phyloP scores from a whole-genome alignment of 2,329 filamentous ascomycete species.

The Paecilomyces niveus region DNA sequence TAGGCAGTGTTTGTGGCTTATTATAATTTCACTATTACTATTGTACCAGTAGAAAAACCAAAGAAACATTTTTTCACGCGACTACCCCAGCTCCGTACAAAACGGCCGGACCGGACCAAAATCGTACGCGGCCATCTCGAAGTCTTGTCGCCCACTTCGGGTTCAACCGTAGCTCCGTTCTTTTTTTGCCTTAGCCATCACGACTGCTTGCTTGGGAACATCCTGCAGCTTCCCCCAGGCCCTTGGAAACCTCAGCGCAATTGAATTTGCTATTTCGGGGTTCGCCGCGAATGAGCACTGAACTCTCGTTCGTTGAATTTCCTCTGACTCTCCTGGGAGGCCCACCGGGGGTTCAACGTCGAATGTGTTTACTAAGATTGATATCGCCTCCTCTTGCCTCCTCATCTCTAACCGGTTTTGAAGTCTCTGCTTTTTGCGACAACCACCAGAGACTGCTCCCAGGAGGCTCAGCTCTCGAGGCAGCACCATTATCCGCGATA shows the following conservation, averaged over 20 bases:
- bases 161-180: neutral
- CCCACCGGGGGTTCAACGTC: neutral
- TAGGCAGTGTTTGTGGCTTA: too few species aligned
- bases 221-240: neutral
- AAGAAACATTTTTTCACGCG: neutral
- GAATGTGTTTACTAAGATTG: neutral
- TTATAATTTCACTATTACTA: neutral
- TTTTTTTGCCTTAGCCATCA: neutral
- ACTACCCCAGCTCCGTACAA: neutral
- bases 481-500: slow-evolving; percentile 1
- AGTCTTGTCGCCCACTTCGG: neutral
- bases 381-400: neutral
- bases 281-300: slow-evolving; percentile 4
- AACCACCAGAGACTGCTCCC: neutral
- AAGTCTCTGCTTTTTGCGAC: neutral
- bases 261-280: neutral
- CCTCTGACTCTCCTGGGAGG: neutral
- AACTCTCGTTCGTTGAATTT: slow-evolving; percentile 9
- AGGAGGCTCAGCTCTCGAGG: neutral
- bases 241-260: neutral
- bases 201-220: neutral
- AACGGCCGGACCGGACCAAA: neutral
- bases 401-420: neutral
- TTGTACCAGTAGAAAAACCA: neutral
- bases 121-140: neutral